Conservation (phyloP, 257 asterid species). For the Nemophila menziesii region DNA sequence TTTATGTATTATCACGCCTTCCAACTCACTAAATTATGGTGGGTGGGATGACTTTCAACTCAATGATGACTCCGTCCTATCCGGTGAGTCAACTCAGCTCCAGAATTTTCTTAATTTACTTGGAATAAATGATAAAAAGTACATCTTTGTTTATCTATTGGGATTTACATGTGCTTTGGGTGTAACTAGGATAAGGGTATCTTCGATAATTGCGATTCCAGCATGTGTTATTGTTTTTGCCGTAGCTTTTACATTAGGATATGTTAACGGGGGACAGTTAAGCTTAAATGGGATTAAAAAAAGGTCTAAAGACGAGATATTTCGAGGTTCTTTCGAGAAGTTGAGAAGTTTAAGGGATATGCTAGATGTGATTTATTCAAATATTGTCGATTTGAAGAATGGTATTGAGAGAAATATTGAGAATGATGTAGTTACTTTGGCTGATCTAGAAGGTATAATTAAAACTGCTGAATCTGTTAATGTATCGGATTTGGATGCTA, state of each 20-base stretch:
- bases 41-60: conserved; percentile 68
- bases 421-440: conserved; percentile 29
- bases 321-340: conserved; percentile 30
- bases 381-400: conserved; percentile 35
- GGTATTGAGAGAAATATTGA: conserved; percentile 34
- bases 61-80: conserved; percentile 22
- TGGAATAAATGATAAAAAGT: conserved; percentile 63
- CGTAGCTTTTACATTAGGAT: conserved; percentile 60
- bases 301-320: conserved; percentile 27
- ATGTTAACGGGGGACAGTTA: conserved; percentile 52
- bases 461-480: conserved; percentile 34
- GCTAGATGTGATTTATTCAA: conserved; percentile 23
- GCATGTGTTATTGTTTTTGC: conserved; percentile 74
- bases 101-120: conserved; percentile 32
- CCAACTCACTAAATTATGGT: conserved; percentile 35
- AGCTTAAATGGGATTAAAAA: conserved; percentile 28
- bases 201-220: conserved; percentile 61
- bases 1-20: conserved; percentile 29
- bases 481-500: conserved; percentile 19
- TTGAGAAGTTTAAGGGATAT: conserved; percentile 24
- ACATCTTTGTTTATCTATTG: conserved; percentile 51
- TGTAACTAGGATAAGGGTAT: conserved; percentile 58
- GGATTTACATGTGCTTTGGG: conserved; percentile 86
- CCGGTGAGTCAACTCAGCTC: conserved; percentile 51
- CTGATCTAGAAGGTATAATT: conserved; percentile 44